Base-by-base conservation (phyloP, 2,329 filamentous ascomycete genomes). In the Xylariaceae sp. region DNA sequence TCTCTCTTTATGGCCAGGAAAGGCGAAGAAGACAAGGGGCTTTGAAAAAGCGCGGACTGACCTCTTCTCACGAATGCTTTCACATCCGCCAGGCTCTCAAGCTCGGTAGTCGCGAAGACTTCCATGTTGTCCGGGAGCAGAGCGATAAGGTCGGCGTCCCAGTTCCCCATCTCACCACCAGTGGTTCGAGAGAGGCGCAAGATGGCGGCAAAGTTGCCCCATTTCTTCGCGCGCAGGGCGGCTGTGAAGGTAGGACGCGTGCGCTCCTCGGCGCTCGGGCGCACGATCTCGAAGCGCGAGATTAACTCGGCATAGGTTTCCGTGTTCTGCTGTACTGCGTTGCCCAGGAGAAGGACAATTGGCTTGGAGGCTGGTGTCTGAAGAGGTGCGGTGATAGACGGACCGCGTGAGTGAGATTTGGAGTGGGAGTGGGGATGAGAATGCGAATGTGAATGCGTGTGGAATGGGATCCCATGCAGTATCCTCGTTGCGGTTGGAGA, bases 311-410 rank as follows among this genome's bases (percentile, higher is more conserved):
- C 67, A 61, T 77, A 79, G 0, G 75, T 77, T 1, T 70, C 67
- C 0, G 70, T 73, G 59, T 80, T 79, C 67, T 78, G 80, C 58
- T 72, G 72, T 54, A 79, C 68, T 8, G 75, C 72, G 65, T 92
- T 88, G 58, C 89, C 89, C 70, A 90, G 84, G 72, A 85, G 86
- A 61, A 95, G 80, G 55, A 94, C 85, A 59, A 85, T 80, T 42
- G 71, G 75, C 56, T 69, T 76, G 15, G 59, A 54, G 5, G 61
- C 58, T 2, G 61, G 40, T 0, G 65, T 47, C 2, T 42, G 44
- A 16, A 56, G 51, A 46, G 64, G 55, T 37, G 65, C 50, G 44
- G 66, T 52, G 45, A 55, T 51, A 26, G 57, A 57, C 1, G 30
- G 21, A 0, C 37, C 51, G 3, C 56, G 50, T 12, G 55, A 52